Base-by-base conservation (phyloP, 768 basidiomycete species). In the Aureoboletus auriporus region DNA sequence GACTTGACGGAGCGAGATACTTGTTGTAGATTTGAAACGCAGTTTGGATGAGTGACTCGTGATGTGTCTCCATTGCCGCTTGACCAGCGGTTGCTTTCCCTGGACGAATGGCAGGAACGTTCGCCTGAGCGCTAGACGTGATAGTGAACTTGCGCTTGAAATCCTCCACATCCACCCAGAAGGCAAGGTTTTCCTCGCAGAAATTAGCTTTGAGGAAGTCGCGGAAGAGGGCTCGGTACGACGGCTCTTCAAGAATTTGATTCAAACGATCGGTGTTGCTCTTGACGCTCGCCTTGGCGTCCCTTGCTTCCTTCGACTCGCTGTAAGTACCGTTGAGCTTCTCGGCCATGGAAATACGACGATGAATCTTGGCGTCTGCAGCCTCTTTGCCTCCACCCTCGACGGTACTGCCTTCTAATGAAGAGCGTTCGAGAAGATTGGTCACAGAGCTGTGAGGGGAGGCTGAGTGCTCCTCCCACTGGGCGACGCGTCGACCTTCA, bases 131-230 rank as follows among this genome's bases (percentile, higher is more conserved):
- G 58, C 84, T 93, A 5, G 92, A 95, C 1, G 96, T 96, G 49
- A 93, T 97, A 62, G 83, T 84, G 72, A 99, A 99, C 65, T 93
- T 88, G 60, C 86, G 82, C 71, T 93, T 94, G 74, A 99, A 96
- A 65, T 99, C 96, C 65, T 92, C 81, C 3, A 97, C 94, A 62
- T 99, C 96, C 47, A 98, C 67, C 89, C 93, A 99, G 72, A 97
- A 99, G 40, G 87, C 86, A 56, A 99, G 71, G 65, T 99, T 99
- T 75, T 99, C 96, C 64, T 99, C 96, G 71, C 92, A 98, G 66
- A 96, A 98, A 67, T 97, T 98, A 47, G 82, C 77, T 29, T 91
- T 81, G 46, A 99, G 70, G 74, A 93, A 95, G 55, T 98, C 96
- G 50, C 96, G 84, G 79, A 99, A 99, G 42, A 97, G 73, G 3